Percentiles rank a stretch among this genome's conserved stretches.
phyloP scores from a whole-genome alignment of 2,329 filamentous ascomycete genomes.

The Blastomyces gilchristii region DNA sequence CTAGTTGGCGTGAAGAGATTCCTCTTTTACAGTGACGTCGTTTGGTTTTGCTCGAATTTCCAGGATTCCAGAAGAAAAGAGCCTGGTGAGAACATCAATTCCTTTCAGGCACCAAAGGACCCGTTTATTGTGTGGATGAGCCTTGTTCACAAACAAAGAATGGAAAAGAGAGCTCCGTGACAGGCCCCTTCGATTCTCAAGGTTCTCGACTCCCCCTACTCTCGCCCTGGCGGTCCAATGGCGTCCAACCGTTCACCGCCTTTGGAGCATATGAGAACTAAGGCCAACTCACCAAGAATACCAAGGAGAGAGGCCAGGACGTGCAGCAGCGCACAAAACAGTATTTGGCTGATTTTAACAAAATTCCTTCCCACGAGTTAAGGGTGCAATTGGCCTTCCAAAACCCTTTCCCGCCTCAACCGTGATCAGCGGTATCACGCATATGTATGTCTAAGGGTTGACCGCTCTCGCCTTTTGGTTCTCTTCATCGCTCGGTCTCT shows the following conservation, averaged over 20 bases:
- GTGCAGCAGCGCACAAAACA: conserved; percentile 5
- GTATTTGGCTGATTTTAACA: background rate
- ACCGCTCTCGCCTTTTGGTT: conserved; percentile 2
- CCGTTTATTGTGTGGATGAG: background rate
- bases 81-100: background rate
- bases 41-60: background rate
- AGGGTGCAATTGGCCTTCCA: background rate
- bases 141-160: background rate
- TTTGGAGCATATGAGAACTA: conserved; percentile 1
- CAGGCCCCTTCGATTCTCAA: background rate
- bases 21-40: background rate
- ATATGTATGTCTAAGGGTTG: background rate
- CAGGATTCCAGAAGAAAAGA: background rate
- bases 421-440: background rate
- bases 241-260: conserved; percentile 2
- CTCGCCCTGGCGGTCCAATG: conserved; percentile 1
- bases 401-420: background rate
- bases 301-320: background rate
- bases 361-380: background rate
- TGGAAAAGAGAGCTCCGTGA: background rate
- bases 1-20: background rate
- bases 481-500: background rate
- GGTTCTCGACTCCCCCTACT: background rate
- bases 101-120: background rate
- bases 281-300: conserved; percentile 7